Base-by-base conservation (phyloP, 106 monocot species). In the Allium sativum region DNA sequence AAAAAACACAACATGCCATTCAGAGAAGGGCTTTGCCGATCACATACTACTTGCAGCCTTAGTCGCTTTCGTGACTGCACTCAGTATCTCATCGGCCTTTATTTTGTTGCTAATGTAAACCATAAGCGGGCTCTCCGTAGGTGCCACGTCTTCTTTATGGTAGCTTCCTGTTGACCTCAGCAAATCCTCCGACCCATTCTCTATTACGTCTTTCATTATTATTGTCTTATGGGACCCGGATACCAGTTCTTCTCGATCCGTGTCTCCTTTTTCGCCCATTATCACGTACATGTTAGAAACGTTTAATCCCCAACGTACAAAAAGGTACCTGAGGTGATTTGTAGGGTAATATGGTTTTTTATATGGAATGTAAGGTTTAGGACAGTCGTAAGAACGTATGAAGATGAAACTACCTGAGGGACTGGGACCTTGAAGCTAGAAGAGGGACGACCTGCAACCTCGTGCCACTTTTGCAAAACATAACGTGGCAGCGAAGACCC, bases 401-500 rank as follows among this genome's bases (percentile, higher is more conserved):
- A 56, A 56, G 22, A 11, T 56, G 10, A 17, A 12, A 10, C 40
- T 71, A 94, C 93, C 93, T 89, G 48, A 94, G 76, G 40, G 89
- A 83, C 73, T 94, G 93, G 55, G 80, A 86, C 18, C 93, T 59
- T 15, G 93, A 94, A 20, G 93, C 93, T 18, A 89, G 78, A 13
- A 89, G 89, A 46, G 93, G 89, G 55, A 94, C 62, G 65, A 94
- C 78, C 55, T 94, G 89, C 73, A 94, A 65, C 63, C 85, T 75
- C 41, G 89, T 89, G 6, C 73, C 74, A 66, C 74, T 81, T 48
- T 86, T 80, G 61, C 86, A 89, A 55, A 86, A 89, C 81, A 94
- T 83, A 18, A 86, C 42, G 58, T 89, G 85, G 71, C 93, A 86
- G 6, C 89, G 85, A 12, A 89, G 70, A 3, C 93, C 93, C 6